phyloP scores from a whole-genome alignment of 352 stramenopile genomes.

The Globisporangium camurandrum region DNA sequence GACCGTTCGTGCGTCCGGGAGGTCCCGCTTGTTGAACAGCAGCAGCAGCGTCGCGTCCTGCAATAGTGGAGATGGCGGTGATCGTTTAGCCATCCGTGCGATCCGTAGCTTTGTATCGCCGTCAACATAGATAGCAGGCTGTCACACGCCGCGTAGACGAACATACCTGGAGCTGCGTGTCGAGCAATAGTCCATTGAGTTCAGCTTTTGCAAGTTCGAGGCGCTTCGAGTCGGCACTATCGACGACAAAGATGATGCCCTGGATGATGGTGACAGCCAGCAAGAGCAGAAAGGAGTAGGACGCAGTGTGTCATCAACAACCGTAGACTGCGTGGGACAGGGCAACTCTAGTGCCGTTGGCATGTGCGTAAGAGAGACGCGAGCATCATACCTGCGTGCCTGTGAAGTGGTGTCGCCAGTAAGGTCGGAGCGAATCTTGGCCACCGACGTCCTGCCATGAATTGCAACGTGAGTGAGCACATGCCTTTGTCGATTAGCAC shows the following conservation, averaged over 20 bases:
- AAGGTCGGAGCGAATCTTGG: conserved; percentile 69
- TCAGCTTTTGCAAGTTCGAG: conserved; percentile 66
- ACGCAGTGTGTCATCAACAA: background rate
- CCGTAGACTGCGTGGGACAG: no score
- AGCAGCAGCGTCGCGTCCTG: conserved; percentile 54
- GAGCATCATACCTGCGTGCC: conserved; percentile 49
- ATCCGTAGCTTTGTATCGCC: background rate
- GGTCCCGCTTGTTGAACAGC: conserved; percentile 73
- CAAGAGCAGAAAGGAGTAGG: background rate
- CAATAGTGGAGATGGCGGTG: background rate
- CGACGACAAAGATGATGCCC: conserved; percentile 82
- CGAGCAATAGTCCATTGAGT: conserved; percentile 56
- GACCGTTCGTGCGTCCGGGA: conserved; percentile 40
- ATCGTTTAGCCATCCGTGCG: background rate
- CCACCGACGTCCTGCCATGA: conserved; percentile 61
- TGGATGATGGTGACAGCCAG: conserved; percentile 6
- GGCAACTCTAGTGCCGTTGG: no score
- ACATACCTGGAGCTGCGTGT: conserved; percentile 51
- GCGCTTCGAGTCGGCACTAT: conserved; percentile 58
- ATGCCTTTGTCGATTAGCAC: background rate
- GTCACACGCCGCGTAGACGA: background rate
- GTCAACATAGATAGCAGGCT: background rate
- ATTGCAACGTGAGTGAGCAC: background rate
- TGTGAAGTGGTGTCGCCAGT: conserved; percentile 83
- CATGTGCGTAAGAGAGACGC: background rate